Base-by-base conservation (phyloP, 2,329 filamentous ascomycete genomes). In the Botrytis paeoniae region DNA sequence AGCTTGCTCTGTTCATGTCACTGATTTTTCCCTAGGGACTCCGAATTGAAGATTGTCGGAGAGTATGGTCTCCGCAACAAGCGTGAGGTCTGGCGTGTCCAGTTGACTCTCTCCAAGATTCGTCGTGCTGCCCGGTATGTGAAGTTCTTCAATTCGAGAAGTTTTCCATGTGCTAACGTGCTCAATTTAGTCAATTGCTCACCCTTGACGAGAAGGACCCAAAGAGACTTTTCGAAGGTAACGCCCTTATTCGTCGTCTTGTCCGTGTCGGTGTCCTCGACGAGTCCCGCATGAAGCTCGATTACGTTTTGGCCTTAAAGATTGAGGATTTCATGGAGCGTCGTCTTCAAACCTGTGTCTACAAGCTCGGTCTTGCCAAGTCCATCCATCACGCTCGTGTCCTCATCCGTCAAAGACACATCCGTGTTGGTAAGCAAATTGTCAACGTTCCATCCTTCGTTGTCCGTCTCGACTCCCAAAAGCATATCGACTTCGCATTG, bases 241-340 rank as follows among this genome's bases (percentile, higher is more conserved):
- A 99, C 87, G 96, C 96, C 85, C 91, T 99, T 85, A 99, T 99
- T 92, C 96, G 96, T 86, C 96, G 96, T 93, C 94, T 99, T 80
- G 96, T 99, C 80, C 96, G 96, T 86, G 95, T 98, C 85, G 96
- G 96, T 93, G 96, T 99, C 83, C 94, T 99, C 83, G 96, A 99
- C 86, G 96, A 99, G 90, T 95, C 95, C 85, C 96, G 96, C 91
- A 99, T 99, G 96, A 99, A 98, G 93, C 96, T 99, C 90, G 96
- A 99, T 98, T 98, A 99, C 92, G 96, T 99, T 84, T 89, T 99
- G 84, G 96, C 96, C 87, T 92, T 99, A 76, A 97, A 97, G 91
- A 93, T 97, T 83, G 96, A 99, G 88, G 96, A 99, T 87, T 99
- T 99, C 92, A 91, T 99, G 88, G 96, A 99, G 93, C 95, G 96